phyloP scores from a whole-genome alignment of 148 eudicot genomes.

The Vaccinium darrowii region DNA sequence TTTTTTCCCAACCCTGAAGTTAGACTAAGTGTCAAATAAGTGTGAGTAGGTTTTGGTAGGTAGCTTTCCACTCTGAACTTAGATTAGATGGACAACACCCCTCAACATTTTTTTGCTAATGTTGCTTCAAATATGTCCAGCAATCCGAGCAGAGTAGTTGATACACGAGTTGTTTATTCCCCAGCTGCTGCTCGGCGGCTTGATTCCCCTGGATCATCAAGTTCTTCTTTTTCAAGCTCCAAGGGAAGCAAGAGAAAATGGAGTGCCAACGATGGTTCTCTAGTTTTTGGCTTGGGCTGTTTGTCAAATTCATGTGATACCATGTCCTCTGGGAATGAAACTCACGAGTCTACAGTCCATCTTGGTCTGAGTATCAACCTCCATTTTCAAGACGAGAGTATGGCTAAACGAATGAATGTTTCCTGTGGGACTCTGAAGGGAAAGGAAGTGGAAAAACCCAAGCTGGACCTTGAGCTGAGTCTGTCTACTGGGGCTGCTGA shows the following conservation, averaged over 20 bases:
- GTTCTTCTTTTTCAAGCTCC: conserved; percentile 19
- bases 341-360: conserved; percentile 31
- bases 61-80: background rate
- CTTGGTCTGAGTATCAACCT: conserved; percentile 38
- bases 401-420: conserved; percentile 20
- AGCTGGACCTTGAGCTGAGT: conserved; percentile 63
- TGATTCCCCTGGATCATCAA: conserved; percentile 20
- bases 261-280: conserved; percentile 16
- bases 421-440: conserved; percentile 12
- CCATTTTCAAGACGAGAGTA: conserved; percentile 13
- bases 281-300: conserved; percentile 42
- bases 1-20: background rate
- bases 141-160: conserved; percentile 19
- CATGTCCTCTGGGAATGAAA: conserved; percentile 30
- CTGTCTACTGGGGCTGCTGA: conserved; percentile 49
- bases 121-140: conserved; percentile 11
- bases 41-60: conserved; percentile 8
- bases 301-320: conserved; percentile 31
- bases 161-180: conserved; percentile 17
- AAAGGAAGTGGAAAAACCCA: conserved; percentile 16
- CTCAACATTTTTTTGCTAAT: conserved; percentile 4
- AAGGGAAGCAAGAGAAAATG: conserved; percentile 38
- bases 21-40: background rate
- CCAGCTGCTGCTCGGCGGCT: conserved; percentile 24
- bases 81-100: conserved; percentile 30